phyloP scores from a whole-genome alignment of 2,329 filamentous ascomycete species.

The Dactylonectria macrodidyma region DNA sequence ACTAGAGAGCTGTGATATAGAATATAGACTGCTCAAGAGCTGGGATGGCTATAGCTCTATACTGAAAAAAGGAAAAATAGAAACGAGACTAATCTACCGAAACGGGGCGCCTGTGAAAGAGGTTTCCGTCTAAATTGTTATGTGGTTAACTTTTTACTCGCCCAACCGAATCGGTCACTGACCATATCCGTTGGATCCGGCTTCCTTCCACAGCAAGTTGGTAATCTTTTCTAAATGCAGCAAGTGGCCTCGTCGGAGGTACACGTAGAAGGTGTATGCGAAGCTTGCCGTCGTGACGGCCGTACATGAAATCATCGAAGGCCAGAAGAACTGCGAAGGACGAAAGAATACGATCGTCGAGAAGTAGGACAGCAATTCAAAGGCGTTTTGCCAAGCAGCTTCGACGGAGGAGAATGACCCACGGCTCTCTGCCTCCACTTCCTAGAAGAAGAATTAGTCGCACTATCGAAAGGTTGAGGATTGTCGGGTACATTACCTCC shows the following conservation, averaged over 20 bases:
- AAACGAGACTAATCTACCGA: no score
- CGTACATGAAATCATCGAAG: constrained; percentile 68
- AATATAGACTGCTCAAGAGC: no score
- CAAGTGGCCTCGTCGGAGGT: constrained; percentile 42
- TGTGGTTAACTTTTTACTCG: no score
- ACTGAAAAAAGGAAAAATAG: no score
- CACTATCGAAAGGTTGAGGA: not conserved
- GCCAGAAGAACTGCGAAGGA: constrained; percentile 75
- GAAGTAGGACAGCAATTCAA: constrained; percentile 76
- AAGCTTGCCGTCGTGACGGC: constrained; percentile 57
- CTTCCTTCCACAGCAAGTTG: not conserved
- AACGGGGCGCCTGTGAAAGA: no score
- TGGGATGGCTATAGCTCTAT: no score
- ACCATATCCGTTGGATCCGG: no score
- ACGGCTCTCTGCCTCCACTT: constrained; percentile 65
- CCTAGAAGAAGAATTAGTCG: constrained; percentile 51
- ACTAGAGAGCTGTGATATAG: constrained; percentile 21
- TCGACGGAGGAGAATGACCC: constrained; percentile 78
- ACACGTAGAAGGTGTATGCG: constrained; percentile 35
- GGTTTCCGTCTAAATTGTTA: no score
- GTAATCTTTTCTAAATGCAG: constrained; percentile 36
- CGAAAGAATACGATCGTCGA: constrained; percentile 74
- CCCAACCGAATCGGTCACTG: no score
- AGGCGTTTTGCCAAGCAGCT: constrained; percentile 75
- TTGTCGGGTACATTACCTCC: constrained; percentile 59